Evolutionary conservation across 306 rosid genomes (phyloP), one percentile per base, ranked within the genome.

Genomic region (Glycine latifolia): DNA sequence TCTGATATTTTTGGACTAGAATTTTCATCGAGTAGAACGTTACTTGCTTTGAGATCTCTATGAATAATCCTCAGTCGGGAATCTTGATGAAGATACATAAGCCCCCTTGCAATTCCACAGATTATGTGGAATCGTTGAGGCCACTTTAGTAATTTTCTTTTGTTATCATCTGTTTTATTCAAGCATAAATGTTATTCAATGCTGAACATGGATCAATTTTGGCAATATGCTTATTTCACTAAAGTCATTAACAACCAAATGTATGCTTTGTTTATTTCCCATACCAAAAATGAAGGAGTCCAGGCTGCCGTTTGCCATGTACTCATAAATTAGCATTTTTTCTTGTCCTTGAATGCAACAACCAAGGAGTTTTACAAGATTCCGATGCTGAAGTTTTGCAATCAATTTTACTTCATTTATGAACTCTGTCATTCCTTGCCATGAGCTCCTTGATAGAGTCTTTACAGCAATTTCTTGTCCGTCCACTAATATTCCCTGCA

Each of bases 391-490:
- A 65, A 77, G 81, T 35, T 77, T 65, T 35, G 26, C 74, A 35
- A 65, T 77, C 3, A 77, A 46, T 37, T 65, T 65, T 7, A 77
- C 81, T 77, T 77, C 74, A 50, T 53, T 77, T 35, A 49, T 10
- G 73, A 77, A 77, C 17, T 77, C 81, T 5, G n/a, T 4, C 17
- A 7, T 7, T 47, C 86, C 85, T 70, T 83, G 85, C 72, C 75
- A 20, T 0, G 87, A 86, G 35, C 39, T 65, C 2, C 2, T 71
- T 50, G 89, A 86, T 11, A 86, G 85, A 63, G 48, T 76, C 44
- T 86, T 86, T 5, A 86, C 87, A 17, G 85, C 87, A 50, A 86
- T 83, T 79, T 83, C 63, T 65, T 71, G 85, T 6, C 80, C 85
- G 71, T 83, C 33, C 4, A 1, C 44, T 54, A 86, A 39, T 14